These are phyloP conservation scores for Smallanthus sonchifolius DNA, from an alignment of 129 eudicot genomes.

Conservation along the genomic window DNA sequence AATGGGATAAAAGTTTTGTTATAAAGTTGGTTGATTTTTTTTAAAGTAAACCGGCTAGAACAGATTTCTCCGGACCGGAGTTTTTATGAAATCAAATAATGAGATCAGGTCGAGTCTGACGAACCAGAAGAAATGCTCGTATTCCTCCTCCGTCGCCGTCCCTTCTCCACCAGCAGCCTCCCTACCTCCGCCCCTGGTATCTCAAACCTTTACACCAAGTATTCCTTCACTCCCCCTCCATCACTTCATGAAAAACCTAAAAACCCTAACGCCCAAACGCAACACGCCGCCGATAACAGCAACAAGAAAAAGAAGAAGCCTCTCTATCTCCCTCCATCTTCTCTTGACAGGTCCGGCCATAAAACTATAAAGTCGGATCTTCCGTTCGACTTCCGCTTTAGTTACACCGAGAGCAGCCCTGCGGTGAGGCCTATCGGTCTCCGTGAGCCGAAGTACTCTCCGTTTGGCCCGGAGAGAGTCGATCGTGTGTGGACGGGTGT, in stretches of 20 bases:
- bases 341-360: too few species aligned
- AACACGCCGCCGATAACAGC: too few species aligned
- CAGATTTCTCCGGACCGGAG: too few species aligned
- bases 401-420: constrained; percentile 72
- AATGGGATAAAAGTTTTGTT: too few species aligned
- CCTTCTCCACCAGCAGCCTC: constrained; percentile 22
- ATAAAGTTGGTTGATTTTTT: too few species aligned
- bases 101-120: not conserved
- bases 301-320: too few species aligned
- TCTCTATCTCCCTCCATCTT: constrained; percentile 86
- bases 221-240: constrained; percentile 61
- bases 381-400: constrained; percentile 85
- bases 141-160: constrained; percentile 35
- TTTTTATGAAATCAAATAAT: too few species aligned
- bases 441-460: constrained; percentile 91
- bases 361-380: too few species aligned
- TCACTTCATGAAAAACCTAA: constrained; percentile 46
- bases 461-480: constrained; percentile 73
- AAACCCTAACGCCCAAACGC: too few species aligned
- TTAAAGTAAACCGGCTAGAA: too few species aligned
- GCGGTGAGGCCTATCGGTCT: constrained; percentile 71
- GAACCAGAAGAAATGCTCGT: constrained; percentile 8
- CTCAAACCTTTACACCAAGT: constrained; percentile 54
- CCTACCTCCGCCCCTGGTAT: not conserved
- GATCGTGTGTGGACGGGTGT: constrained; percentile 85